Conservation (phyloP, 306 rosid species). For the Prosopis cineraria region DNA sequence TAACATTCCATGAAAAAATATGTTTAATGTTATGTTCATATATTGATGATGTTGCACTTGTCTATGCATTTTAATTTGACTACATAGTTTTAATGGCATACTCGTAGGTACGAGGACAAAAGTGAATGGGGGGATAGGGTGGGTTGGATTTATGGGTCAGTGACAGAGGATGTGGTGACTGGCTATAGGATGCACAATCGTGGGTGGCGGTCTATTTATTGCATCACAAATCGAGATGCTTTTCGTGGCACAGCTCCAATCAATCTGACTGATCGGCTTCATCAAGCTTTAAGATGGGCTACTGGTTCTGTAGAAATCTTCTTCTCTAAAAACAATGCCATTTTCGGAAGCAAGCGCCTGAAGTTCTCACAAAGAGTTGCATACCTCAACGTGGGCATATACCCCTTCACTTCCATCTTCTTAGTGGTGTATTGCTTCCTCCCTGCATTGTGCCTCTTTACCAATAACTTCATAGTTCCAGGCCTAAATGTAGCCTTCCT, state of each 20-base stretch:
- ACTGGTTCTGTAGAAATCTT: constrained; percentile 88
- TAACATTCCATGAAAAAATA: background rate
- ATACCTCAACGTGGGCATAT: constrained; percentile 75
- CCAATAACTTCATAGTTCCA: constrained; percentile 76
- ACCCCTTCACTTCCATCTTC: constrained; percentile 83
- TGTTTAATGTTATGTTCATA: background rate
- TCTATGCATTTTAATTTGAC: background rate
- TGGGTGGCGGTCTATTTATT: constrained; percentile 85
- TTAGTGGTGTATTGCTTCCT: constrained; percentile 69
- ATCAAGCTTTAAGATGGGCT: constrained; percentile 90
- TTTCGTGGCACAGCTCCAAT: constrained; percentile 87
- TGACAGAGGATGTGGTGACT: constrained; percentile 84
- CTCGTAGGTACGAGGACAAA: constrained; percentile 74
- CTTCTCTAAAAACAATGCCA: constrained; percentile 78
- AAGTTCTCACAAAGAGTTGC: constrained; percentile 79
- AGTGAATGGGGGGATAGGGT: constrained; percentile 88
- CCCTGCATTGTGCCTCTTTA: constrained; percentile 72
- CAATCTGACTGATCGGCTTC: constrained; percentile 80
- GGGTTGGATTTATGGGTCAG: constrained; percentile 93
- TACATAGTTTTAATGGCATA: background rate
- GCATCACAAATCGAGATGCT: constrained; percentile 82
- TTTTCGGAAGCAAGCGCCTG: constrained; percentile 74
- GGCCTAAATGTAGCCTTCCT: constrained; percentile 60
- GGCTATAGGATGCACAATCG: constrained; percentile 96
- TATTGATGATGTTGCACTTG: background rate